Evolutionary conservation across 2,329 filamentous ascomycete species (phyloP).

Genomic region (Aspergillus persii): DNA sequence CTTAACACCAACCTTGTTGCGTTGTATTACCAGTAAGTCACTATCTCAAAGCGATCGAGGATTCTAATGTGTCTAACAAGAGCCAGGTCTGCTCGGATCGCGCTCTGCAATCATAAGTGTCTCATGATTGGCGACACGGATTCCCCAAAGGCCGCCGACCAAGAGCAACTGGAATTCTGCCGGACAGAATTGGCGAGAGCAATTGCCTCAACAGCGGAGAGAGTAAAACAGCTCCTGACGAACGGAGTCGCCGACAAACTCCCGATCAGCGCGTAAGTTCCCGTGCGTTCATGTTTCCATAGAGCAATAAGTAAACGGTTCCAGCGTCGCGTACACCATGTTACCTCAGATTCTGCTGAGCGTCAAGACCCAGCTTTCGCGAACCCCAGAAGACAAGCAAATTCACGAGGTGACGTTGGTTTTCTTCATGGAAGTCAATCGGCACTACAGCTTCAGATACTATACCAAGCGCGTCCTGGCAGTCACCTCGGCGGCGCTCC

Average conservation of each 20-base stretch:
- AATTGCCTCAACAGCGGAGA: constrained; percentile 12
- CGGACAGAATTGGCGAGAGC: constrained; percentile 7
- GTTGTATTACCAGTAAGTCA: constrained; percentile 14
- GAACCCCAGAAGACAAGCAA: constrained; percentile 13
- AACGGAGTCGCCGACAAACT: constrained; percentile 14
- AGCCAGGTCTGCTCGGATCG: constrained; percentile 13
- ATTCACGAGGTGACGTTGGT: constrained; percentile 13
- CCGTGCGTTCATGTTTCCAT: not conserved
- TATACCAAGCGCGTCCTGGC: constrained; percentile 11
- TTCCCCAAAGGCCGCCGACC: constrained; percentile 4
- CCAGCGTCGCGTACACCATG: constrained; percentile 12
- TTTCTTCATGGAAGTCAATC: constrained; percentile 14
- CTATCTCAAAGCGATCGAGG: no score
- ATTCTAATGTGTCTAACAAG: not conserved
- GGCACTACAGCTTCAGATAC: constrained; percentile 13
- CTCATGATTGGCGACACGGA: constrained; percentile 6
- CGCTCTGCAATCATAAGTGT: constrained; percentile 13
- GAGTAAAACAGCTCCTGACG: constrained; percentile 12
- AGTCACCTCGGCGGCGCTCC: constrained; percentile 12
- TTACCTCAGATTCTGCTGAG: constrained; percentile 15
- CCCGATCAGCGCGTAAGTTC: constrained; percentile 14
- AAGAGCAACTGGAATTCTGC: constrained; percentile 9
- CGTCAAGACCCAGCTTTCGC: constrained; percentile 12
- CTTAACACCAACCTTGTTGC: constrained; percentile 11
- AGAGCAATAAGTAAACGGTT: not conserved